Evolutionary conservation across 2,329 filamentous ascomycete species (phyloP), one percentile per base, ranked within the genome.

Genomic region (Monilinia fructigena): DNA sequence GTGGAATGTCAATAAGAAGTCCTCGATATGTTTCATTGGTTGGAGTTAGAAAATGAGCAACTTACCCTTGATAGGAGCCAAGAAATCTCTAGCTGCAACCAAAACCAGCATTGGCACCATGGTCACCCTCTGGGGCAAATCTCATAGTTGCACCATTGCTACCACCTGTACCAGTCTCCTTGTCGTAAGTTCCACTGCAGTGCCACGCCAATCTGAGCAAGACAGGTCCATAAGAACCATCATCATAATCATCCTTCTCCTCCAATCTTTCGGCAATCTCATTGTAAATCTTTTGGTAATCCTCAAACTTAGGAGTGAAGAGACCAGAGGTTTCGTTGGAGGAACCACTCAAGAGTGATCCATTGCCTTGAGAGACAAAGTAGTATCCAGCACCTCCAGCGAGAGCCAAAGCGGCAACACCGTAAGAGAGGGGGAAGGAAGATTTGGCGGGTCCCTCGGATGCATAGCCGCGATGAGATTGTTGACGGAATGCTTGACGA

Each of bases 91-190:
- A 69, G 94, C 95, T 74, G 86, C 81, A 77, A 90, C 88, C 75
- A 98, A 84, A 84, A 73, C 94, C 95, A 68, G 94, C 92, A 76
- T 99, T 99, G 79, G 94, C 95, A 73, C 93, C 93, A 80, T 99
- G 94, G 78, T 89, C 88, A 68, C 86, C 83, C 82, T 98, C 95
- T 56, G 94, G 93, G 31, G 88, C 83, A 78, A 97, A 98, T 76
- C 95, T 88, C 95, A 98, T 98, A 72, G 93, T 97, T 67, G 94
- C 94, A 72, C 95, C 94, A 79, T 98, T 97, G 83, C 90, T 94
- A 72, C 94, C 94, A 75, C 94, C 95, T 55, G 94, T 98, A 71
- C 86, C 85, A 35, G 93, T 97, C 76, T 86, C 86, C 81, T 89
- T 90, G 78, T 98, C 94, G 76, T 89, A 98, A 74, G 94, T 99